phyloP scores from a whole-genome alignment of 192 early-diverging fungal species.

The Backusella mclennaniae region DNA sequence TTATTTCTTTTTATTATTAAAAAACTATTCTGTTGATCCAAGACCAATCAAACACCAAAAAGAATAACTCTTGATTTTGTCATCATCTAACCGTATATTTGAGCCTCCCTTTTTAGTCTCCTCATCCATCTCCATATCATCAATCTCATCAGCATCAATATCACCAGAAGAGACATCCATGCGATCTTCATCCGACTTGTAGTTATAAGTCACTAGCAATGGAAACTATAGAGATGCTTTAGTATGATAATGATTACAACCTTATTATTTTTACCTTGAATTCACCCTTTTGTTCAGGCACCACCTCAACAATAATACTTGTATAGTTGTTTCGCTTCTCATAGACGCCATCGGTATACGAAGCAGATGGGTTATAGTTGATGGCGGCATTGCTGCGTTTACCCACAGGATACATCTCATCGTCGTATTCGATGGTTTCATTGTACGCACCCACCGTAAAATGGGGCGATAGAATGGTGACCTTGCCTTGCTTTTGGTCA shows the following conservation, averaged over 20 bases:
- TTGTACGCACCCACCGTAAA: conserved; percentile 74
- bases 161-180: conserved; percentile 37
- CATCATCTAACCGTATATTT: conserved; percentile 32
- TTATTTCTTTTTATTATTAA: neutral
- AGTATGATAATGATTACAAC: too few species aligned
- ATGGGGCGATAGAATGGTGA: conserved; percentile 52
- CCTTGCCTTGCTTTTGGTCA: conserved; percentile 3
- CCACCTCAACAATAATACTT: conserved; percentile 57
- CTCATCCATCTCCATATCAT: conserved; percentile 29
- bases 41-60: conserved; percentile 66
- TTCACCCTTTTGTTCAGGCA: conserved; percentile 48
- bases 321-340: conserved; percentile 64
- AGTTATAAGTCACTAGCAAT: conserved; percentile 54
- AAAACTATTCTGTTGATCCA: conserved; percentile 29
- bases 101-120: conserved; percentile 28
- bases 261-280: conserved; percentile 42
- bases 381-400: conserved; percentile 24
- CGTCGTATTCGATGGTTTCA: conserved; percentile 82
- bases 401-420: conserved; percentile 48
- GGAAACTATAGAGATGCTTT: conserved; percentile 41
- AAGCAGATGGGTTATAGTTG: conserved; percentile 7
- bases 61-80: conserved; percentile 43
- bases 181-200: conserved; percentile 41
- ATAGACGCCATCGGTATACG: conserved; percentile 49
- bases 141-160: conserved; percentile 37